phyloP scores from a whole-genome alignment of 2,329 filamentous ascomycete genomes.

The Didymella pomorum region DNA sequence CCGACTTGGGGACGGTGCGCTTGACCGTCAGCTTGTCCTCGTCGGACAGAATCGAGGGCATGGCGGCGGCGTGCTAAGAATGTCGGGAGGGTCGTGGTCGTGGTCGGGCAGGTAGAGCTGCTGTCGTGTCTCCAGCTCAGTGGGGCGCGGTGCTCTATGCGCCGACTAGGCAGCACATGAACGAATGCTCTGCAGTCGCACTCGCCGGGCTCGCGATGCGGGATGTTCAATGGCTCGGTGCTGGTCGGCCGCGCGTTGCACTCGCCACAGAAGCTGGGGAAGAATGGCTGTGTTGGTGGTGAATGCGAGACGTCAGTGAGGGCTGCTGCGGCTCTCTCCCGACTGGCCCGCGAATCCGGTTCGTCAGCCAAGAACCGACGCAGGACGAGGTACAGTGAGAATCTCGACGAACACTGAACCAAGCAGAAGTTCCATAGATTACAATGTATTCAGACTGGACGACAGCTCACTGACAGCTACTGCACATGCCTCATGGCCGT shows the following conservation, averaged over 20 bases:
- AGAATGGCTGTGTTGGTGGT: conserved; percentile 29
- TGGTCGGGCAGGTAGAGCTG: neutral
- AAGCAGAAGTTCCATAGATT: neutral
- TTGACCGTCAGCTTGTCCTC: conserved; percentile 97
- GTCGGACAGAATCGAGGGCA: conserved; percentile 78
- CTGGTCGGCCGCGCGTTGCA: conserved; percentile 25
- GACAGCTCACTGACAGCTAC: neutral
- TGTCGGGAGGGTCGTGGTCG: conserved; percentile 13
- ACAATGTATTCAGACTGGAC: no score
- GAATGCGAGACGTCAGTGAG: conserved; percentile 35
- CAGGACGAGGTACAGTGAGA: neutral
- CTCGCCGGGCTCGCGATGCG: conserved; percentile 17
- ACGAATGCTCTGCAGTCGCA: conserved; percentile 25
- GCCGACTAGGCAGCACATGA: conserved; percentile 43
- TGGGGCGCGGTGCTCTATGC: conserved; percentile 33
- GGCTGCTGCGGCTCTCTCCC: conserved; percentile 33
- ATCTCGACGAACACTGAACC: neutral
- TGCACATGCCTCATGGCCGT: neutral
- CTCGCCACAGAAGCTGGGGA: conserved; percentile 27
- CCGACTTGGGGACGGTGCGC: conserved; percentile 88
- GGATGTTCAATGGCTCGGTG: conserved; percentile 12
- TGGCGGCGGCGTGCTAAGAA: conserved; percentile 37
- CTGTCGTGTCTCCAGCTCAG: conserved; percentile 37
- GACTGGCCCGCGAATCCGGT: conserved; percentile 23
- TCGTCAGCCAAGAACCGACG: conserved; percentile 15